These are phyloP conservation scores for Eucalyptus erythrocorys DNA, from an alignment of 345 rosid species.

Conservation along the genomic window DNA sequence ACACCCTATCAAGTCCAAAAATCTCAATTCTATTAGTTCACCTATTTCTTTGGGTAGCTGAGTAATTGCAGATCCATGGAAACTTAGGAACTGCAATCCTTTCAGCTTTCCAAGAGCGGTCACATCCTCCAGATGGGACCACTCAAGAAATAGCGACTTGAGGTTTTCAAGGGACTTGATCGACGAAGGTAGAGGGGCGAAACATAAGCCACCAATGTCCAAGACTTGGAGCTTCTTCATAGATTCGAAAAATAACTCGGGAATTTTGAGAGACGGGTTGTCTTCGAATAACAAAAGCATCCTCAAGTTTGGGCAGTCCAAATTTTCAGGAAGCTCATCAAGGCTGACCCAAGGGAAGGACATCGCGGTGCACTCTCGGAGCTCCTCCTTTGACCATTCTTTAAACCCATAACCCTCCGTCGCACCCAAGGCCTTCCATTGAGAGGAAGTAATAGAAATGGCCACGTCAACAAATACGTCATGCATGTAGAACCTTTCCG, in stretches of 20 bases:
- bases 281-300: neutral
- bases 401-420: fast-evolving
- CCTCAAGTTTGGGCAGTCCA: neutral
- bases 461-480: neutral
- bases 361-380: neutral
- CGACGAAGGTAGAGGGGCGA: neutral
- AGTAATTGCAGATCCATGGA: fast-evolving
- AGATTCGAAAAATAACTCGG: neutral
- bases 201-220: fast-evolving
- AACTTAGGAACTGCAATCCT: neutral
- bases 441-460: fast-evolving
- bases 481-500: neutral
- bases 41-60: neutral
- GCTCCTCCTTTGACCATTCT: neutral
- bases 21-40: neutral
- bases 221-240: neutral
- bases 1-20: neutral
- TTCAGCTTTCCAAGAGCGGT: neutral
- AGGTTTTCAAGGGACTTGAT: neutral
- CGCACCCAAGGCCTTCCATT: neutral
- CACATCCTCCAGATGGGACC: fast-evolving
- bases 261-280: neutral
- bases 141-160: neutral
- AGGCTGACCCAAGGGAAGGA: fast-evolving
- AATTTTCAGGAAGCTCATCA: neutral